Evolutionary conservation across 768 basidiomycete genomes (phyloP), one percentile per base, ranked within the genome.

Genomic region (Termitomyces sp.): DNA sequence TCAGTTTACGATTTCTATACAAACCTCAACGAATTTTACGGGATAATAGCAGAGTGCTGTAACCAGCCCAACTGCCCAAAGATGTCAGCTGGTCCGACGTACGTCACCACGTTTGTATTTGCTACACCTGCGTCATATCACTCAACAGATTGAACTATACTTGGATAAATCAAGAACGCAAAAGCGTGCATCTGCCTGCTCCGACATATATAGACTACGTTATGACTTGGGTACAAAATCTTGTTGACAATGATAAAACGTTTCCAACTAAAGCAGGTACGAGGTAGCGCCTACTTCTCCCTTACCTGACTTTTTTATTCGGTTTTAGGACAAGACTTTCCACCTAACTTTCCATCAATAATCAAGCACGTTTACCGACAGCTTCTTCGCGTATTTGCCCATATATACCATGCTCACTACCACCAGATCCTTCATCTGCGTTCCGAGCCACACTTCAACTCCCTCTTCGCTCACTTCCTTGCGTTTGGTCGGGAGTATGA

Each of bases 191-290:
- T 64, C 79, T 99, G 0, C 89, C 97, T 17, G 96, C 96, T 14
- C 93, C 95, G 5, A 95, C 93, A 9, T 98, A 98, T 73, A 94
- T 98, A 61, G 97, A 98, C 78, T 98, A 96, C 69, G 96, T 98
- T 54, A 95, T 98, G 90, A 95, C 95, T 19, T 98, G 95, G 93
- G 83, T 97, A 5, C 96, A 98, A 69, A 95, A 95, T 66, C 78
- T 97, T 32, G 81, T 98, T 35, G 93, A 98, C 66, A 95, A 98
- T 73, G 94, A 97, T 65, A 81, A 76, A 58, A 84, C 88, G 37
- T 98, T 98, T 75, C 96, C 96, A 8, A 98, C 96, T 23, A 98
- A 97, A 74, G 86, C 90, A 50, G 92, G 95, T 92, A 75, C 60
- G 85, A 82, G 44, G 71, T 72, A 58, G 34, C 27, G 25, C 32